Evolutionary conservation across 768 basidiomycete genomes (phyloP).

Genomic region (Chalciporus chontae): DNA sequence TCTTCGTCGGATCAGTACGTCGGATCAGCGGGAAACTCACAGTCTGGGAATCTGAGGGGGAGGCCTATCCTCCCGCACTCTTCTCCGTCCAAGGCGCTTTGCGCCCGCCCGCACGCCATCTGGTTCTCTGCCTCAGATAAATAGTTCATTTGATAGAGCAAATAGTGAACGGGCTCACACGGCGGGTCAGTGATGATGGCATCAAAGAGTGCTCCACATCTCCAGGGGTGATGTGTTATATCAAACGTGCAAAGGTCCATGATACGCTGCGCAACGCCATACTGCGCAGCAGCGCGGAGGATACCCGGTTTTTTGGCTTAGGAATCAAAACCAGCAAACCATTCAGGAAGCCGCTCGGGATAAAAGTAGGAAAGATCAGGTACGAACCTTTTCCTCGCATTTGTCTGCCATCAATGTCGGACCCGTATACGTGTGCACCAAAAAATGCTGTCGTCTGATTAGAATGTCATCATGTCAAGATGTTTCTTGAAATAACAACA

Average conservation of each 20-base stretch:
- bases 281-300: slow-evolving; percentile 77
- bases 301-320: slow-evolving; percentile 60
- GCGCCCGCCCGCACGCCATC: slow-evolving; percentile 92
- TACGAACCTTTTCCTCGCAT: slow-evolving; percentile 85
- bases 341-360: not conserved
- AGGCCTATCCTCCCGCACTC: slow-evolving; percentile 30
- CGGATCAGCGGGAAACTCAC: slow-evolving; percentile 34
- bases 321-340: not conserved
- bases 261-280: slow-evolving; percentile 69
- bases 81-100: slow-evolving; percentile 73
- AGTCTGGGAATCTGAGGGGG: slow-evolving; percentile 36
- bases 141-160: not conserved
- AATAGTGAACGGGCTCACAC: slow-evolving; percentile 51
- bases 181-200: slow-evolving; percentile 95
- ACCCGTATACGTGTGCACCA: slow-evolving; percentile 83
- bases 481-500: not conserved
- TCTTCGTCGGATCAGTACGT: not conserved
- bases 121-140: slow-evolving; percentile 24
- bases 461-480: not conserved
- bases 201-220: slow-evolving; percentile 87
- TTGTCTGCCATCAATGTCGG: slow-evolving; percentile 96
- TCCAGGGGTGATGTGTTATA: slow-evolving; percentile 85
- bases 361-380: not conserved
- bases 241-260: slow-evolving; percentile 90
- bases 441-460: slow-evolving; percentile 80